These are phyloP conservation scores for Nymphaea colorata DNA, from an alignment of 164 flowering plant genomes.

Conservation along the genomic window DNA sequence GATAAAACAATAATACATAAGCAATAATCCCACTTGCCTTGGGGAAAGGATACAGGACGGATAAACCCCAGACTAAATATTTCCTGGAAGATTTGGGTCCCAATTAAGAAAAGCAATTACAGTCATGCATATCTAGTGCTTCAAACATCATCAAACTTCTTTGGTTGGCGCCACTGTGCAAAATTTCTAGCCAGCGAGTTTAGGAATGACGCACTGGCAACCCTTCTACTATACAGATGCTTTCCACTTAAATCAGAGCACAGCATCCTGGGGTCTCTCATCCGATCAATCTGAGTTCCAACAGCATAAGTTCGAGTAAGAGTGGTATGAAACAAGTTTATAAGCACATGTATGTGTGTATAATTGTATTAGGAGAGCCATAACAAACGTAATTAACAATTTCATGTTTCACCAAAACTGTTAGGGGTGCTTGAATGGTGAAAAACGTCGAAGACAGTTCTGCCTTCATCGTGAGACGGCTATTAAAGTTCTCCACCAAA, in stretches of 20 bases:
- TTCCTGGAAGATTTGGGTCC: background rate
- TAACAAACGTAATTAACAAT: background rate
- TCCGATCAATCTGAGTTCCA: slow-evolving; percentile 56
- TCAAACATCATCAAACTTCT: slow-evolving; percentile 33
- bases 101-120: background rate
- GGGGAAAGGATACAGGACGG: background rate
- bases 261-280: slow-evolving; percentile 23
- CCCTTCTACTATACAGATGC: slow-evolving; percentile 55
- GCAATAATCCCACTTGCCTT: background rate
- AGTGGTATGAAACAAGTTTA: background rate
- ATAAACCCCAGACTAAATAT: background rate
- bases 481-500: background rate
- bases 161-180: slow-evolving; percentile 67
- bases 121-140: background rate
- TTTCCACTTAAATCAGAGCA: slow-evolving; percentile 74
- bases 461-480: background rate
- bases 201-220: slow-evolving; percentile 36
- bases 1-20: background rate
- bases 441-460: too few relatives aligned
- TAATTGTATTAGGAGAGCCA: too few relatives aligned
- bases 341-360: background rate
- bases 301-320: background rate
- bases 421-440: background rate
- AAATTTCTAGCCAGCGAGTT: slow-evolving; percentile 47
- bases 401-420: background rate